Conservation (phyloP, 164 flowering plant species). For the Sedum album region DNA sequence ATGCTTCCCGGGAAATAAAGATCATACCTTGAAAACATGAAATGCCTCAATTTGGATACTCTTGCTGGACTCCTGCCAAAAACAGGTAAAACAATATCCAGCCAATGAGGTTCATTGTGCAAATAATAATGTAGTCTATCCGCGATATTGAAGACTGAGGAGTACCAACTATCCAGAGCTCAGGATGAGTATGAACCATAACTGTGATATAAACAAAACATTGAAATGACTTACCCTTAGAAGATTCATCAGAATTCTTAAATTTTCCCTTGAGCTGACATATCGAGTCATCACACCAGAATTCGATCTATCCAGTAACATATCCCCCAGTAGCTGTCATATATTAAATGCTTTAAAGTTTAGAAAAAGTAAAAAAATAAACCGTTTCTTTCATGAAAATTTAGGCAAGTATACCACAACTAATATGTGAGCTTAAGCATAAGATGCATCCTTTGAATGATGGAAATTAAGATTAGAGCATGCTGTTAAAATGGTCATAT, state of each 20-base stretch:
- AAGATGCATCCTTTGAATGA: background rate
- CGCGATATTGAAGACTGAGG: background rate
- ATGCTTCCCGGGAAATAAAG: background rate
- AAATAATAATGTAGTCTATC: background rate
- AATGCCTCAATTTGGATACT: constrained; percentile 84
- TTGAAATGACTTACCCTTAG: constrained; percentile 52
- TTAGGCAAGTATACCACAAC: background rate
- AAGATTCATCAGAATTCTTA: constrained; percentile 91
- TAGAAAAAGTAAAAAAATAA: background rate
- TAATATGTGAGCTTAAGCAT: background rate
- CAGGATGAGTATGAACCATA: too few species aligned
- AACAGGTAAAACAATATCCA: background rate
- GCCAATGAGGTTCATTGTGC: background rate
- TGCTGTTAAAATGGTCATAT: background rate
- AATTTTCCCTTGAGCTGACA: constrained; percentile 84
- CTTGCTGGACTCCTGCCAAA: constrained; percentile 76
- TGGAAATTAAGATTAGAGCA: background rate
- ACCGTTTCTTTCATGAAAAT: background rate
- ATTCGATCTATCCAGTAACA: constrained; percentile 86
- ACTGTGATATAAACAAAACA: background rate
- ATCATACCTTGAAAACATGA: constrained; percentile 89
- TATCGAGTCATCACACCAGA: constrained; percentile 74
- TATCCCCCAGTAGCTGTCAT: constrained; percentile 81
- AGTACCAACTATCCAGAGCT: background rate
- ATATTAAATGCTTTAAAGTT: background rate